Evolutionary conservation across 257 asterid species (phyloP).

Genomic region (Penstemon barbatus): DNA sequence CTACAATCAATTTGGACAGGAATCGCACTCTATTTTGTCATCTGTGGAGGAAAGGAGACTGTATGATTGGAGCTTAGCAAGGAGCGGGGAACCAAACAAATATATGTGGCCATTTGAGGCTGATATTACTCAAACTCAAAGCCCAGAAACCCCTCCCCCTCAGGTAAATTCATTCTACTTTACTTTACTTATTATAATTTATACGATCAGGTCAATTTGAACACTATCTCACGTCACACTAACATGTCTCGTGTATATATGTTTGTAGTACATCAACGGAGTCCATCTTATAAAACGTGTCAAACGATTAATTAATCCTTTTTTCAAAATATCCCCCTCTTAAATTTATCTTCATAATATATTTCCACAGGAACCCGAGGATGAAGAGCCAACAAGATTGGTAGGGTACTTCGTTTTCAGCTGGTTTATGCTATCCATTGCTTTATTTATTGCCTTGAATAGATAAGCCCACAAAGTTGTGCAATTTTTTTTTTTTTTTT

Average conservation of each 20-base stretch:
- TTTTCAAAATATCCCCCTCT: background rate
- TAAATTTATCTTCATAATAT: background rate
- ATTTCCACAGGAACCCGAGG: slow-evolving; percentile 68
- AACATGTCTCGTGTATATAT: too few species aligned
- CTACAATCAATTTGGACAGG: slow-evolving; percentile 32
- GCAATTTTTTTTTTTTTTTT: background rate
- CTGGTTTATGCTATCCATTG: slow-evolving; percentile 56
- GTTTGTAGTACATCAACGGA: too few species aligned
- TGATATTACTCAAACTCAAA: slow-evolving; percentile 48
- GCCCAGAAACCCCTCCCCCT: slow-evolving; percentile 51
- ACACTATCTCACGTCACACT: too few species aligned
- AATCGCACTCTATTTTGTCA: slow-evolving; percentile 62
- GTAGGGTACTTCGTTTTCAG: slow-evolving; percentile 55
- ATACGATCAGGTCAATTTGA: too few species aligned
- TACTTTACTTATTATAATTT: too few species aligned
- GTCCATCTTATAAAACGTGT: too few species aligned
- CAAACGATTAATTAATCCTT: too few species aligned
- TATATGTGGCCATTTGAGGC: slow-evolving; percentile 77
- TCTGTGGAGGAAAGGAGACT: slow-evolving; percentile 64
- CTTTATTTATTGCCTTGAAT: slow-evolving; percentile 42
- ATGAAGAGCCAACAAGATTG: slow-evolving; percentile 60
- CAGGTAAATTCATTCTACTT: slow-evolving; percentile 36
- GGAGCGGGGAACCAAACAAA: slow-evolving; percentile 50
- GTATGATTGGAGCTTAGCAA: slow-evolving; percentile 84
- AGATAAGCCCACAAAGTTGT: slow-evolving; percentile 11